phyloP scores from a whole-genome alignment of 1,284 basidiomycete genomes.

The Phlebopus sp. region DNA sequence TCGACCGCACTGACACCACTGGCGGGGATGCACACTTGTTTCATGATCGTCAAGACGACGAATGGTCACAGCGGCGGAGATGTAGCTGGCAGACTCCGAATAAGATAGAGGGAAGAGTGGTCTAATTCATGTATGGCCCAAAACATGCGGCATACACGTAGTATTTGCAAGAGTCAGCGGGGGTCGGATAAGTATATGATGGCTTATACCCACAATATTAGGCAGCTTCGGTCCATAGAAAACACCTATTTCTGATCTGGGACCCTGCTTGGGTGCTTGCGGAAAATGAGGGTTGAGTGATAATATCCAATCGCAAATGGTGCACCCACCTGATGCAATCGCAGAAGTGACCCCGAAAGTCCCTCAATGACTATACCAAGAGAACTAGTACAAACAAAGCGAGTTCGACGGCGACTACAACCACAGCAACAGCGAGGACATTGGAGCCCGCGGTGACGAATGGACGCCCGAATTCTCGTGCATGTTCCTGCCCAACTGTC shows the following conservation, averaged over 20 bases:
- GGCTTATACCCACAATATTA: no score
- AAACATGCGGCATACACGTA: no score
- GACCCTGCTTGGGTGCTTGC: no score
- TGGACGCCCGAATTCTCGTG: constrained; percentile 66
- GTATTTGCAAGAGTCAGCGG: no score
- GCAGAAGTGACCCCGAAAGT: background rate
- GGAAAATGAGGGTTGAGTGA: no score
- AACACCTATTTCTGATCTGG: no score
- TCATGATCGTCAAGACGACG: constrained; percentile 10
- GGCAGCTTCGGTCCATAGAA: no score
- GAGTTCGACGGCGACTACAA: constrained; percentile 66
- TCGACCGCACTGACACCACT: background rate
- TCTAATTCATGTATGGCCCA: no score
- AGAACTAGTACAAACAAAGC: constrained; percentile 61
- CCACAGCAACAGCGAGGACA: constrained; percentile 56
- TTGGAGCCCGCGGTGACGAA: constrained; percentile 80
- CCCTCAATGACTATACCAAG: constrained; percentile 16
- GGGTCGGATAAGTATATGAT: no score
- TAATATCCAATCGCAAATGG: no score
- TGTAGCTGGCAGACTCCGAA: constrained; percentile 16
- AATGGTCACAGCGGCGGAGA: constrained; percentile 19
- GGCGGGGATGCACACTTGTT: background rate
- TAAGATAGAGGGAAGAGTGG: no score
- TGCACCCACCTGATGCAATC: no score
- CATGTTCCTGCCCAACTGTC: constrained; percentile 58